Base-by-base conservation (phyloP, 257 asterid species). In the Solanum ahanhuiri region DNA sequence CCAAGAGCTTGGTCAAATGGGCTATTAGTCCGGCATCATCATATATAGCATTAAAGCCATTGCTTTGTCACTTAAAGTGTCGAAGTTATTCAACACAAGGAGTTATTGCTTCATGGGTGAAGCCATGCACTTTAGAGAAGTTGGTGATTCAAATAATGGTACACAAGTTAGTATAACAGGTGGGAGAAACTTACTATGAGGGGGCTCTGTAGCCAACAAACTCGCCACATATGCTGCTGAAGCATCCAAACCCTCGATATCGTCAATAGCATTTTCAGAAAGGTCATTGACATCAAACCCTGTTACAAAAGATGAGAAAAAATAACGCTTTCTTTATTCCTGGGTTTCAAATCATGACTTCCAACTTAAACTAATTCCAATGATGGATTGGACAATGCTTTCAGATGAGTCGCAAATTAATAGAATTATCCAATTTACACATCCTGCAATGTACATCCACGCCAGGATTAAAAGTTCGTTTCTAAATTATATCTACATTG, bases 201-300 rank as follows among this genome's bases (percentile, higher is more conserved):
- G 89, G 72, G 98, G 98, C 82, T 95, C 99, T 34, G 95, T 92
- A 63, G 98, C 95, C 93, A 95, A 86, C 88, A 96, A 92, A 93
- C 96, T 94, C 9, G 99, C 97, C 90, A 96, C 95, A 93, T 96
- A 92, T 76, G 97, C 88, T 41, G 99, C 97, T 73, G 99, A 90
- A 81, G 96, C 95, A 86, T 95, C 98, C 95, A 96, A 88, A 86
- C 98, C 98, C 87, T 94, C 96, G 14, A 90, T 14, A 85, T 95
- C 98, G 86, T 95, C 98, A 86, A 12, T 89, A 33, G 91, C 92
- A 90, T 92, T 88, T 91, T 96, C 99, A 81, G 98, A 95, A 86
- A 96, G 95, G 54, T 92, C 99, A 89, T 23, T 92, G 83, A 94
- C 96, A 86, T 96, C 99, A 91, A 94, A 94, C 99, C 99, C 99